These are phyloP conservation scores for Saururus chinensis DNA, from an alignment of 164 flowering plant species.

Conservation along the genomic window DNA sequence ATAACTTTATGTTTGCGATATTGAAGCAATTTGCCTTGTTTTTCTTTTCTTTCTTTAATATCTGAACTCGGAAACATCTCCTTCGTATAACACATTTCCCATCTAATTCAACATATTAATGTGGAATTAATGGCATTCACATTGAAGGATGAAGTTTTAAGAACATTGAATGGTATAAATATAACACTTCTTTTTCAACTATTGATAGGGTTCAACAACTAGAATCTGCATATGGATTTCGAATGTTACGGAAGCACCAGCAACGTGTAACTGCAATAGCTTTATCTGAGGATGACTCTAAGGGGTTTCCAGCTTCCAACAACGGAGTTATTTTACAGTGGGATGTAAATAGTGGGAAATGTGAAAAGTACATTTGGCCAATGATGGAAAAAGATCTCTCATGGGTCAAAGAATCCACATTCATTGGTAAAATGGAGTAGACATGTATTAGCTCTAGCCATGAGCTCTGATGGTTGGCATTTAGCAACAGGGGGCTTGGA, in stretches of 20 bases:
- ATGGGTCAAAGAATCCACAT: slow-evolving; percentile 62
- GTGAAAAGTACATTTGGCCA: slow-evolving; percentile 77
- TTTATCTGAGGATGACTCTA: slow-evolving; percentile 65
- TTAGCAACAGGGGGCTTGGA: slow-evolving; percentile 93
- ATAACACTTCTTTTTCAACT: not conserved
- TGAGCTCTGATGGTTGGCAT: slow-evolving; percentile 87
- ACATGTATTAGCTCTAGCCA: slow-evolving; percentile 58
- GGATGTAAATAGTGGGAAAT: slow-evolving; percentile 78
- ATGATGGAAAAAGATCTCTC: slow-evolving; percentile 45
- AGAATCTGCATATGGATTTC: slow-evolving; percentile 38
- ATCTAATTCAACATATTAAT: no score
- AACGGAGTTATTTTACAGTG: slow-evolving; percentile 82
- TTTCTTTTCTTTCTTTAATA: no score
- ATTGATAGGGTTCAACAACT: slow-evolving; percentile 57
- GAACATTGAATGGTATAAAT: not conserved
- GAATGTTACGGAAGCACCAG: slow-evolving; percentile 50
- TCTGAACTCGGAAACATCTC: no score
- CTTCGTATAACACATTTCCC: no score
- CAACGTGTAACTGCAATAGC: slow-evolving; percentile 80
- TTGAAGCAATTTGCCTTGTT: no score
- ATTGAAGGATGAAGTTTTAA: no score
- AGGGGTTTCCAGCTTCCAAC: slow-evolving; percentile 90
- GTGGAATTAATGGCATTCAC: no score
- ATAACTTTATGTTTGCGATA: no score
- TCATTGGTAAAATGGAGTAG: slow-evolving; percentile 59